Evolutionary conservation across 768 basidiomycete genomes (phyloP).

Genomic region (Auriscalpium microsporum): DNA sequence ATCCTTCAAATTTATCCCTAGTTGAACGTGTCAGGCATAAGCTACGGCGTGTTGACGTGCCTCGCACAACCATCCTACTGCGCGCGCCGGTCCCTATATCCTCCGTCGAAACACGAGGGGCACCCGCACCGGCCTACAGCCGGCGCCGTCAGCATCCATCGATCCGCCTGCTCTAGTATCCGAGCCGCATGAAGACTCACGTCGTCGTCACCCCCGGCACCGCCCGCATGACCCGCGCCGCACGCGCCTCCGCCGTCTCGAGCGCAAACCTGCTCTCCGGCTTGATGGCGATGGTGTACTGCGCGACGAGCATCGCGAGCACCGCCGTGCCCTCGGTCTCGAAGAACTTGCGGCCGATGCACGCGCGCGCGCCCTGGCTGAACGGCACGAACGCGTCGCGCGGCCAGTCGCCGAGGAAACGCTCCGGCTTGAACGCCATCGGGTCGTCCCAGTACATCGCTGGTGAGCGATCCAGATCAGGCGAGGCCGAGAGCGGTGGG

Average conservation of each 20-base stretch:
- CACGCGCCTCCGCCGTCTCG: conserved; percentile 37
- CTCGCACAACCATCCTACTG: no score
- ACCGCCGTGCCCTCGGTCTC: conserved; percentile 42
- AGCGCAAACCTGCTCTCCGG: conserved; percentile 37
- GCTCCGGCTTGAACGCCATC: conserved; percentile 32
- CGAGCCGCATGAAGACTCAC: background rate
- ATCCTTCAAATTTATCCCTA: no score
- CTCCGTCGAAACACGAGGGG: no score
- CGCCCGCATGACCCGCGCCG: conserved; percentile 13
- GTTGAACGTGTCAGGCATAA: no score
- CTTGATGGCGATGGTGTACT: conserved; percentile 39
- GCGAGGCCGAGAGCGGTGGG: background rate
- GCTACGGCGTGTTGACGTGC: no score
- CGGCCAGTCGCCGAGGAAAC: conserved; percentile 26
- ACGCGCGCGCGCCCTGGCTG: conserved; percentile 11
- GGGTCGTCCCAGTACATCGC: conserved; percentile 52
- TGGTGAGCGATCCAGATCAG: conserved; percentile 13
- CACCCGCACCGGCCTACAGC: no score
- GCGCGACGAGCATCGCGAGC: conserved; percentile 36
- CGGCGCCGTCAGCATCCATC: no score
- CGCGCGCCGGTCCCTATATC: no score
- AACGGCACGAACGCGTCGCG: conserved; percentile 27
- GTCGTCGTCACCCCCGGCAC: background rate
- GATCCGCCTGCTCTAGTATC: no score
- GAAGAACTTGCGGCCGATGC: conserved; percentile 29